Base-by-base conservation (phyloP, 2,329 filamentous ascomycete genomes). In the Aureobasidium melanogenum region DNA sequence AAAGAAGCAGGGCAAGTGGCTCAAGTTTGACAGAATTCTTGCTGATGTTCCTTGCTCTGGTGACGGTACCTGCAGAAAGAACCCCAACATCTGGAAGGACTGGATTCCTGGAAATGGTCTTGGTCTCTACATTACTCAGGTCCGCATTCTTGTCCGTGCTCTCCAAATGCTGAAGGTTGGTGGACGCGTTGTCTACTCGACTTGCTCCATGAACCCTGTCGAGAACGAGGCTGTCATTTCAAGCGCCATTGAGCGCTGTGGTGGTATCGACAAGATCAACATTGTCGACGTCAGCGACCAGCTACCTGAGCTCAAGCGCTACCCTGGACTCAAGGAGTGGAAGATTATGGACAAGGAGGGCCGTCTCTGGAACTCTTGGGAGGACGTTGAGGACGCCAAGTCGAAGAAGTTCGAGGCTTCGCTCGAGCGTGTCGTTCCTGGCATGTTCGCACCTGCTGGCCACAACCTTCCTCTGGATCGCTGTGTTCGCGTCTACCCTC, bases 11-110 rank as follows among this genome's bases (percentile, higher is more conserved):
- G 82, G 82, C 63, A 81, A 83, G 66, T 97, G 96, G 74, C 84
- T 99, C 63, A 97, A 97, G 77, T 99, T 97, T 69, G 94, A 99
- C 74, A 88, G 94, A 64, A 96, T 99, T 64, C 79, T 99, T 61
- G 93, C 94, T 47, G 94, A 99, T 76, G 94, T 99, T 0, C 94
- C 94, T 47, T 99, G 94, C 79, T 95, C 92, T 5, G 94, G 94
- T 63, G 94, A 99, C 69, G 94, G 94, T 61, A 99, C 94, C 0
- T 79, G 89, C 61, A 85, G 94, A 67, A 99, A 99, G 82, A 99
- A 99, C 70, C 82, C 88, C 63, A 90, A 89, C 72, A 82, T 99
- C 62, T 99, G 94, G 94, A 90, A 89, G 71, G 91, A 97, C 68
- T 99, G 94, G 94, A 88, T 83, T 63, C 91, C 92, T 0, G 87